These are phyloP conservation scores for Polyporus tsugae DNA, from an alignment of 1,284 basidiomycete species.

Conservation along the genomic window DNA sequence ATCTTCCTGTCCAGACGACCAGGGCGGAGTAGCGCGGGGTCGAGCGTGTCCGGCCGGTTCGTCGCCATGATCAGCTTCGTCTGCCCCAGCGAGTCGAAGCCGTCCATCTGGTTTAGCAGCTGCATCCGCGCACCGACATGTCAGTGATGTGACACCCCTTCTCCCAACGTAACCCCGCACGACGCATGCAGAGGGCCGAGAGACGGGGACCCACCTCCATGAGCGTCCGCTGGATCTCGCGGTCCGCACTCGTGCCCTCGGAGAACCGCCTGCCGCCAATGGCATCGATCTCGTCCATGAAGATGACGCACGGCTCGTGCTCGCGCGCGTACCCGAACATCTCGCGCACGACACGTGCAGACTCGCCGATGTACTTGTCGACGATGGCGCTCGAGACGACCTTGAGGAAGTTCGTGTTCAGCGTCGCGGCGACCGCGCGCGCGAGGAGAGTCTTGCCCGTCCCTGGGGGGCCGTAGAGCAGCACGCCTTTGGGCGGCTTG, in stretches of 20 bases:
- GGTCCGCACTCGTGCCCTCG: slow-evolving; percentile 98
- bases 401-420: slow-evolving; percentile 97
- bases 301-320: slow-evolving; percentile 99
- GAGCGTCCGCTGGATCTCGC: slow-evolving; percentile 97
- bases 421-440: slow-evolving; percentile 94
- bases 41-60: slow-evolving; percentile 96
- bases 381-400: slow-evolving; percentile 99
- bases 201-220: slow-evolving; percentile 82
- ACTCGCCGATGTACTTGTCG: slow-evolving; percentile 99
- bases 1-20: slow-evolving; percentile 98
- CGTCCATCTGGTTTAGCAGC: slow-evolving; percentile 99
- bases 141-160: not conserved
- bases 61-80: slow-evolving; percentile 99
- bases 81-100: slow-evolving; percentile 95
- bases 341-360: slow-evolving; percentile 92
- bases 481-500: slow-evolving; percentile 93
- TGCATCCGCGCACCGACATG: slow-evolving; percentile 41
- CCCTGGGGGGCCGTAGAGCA: slow-evolving; percentile 93
- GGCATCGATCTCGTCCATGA: slow-evolving; percentile 99
- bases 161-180: too few relatives aligned
- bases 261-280: slow-evolving; percentile 96
- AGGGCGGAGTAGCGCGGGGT: slow-evolving; percentile 95
- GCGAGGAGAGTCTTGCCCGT: slow-evolving; percentile 97
- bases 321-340: slow-evolving; percentile 99
- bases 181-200: not conserved